Conservation (phyloP, 2,329 filamentous ascomycete species). For the Exophiala bonariae region DNA sequence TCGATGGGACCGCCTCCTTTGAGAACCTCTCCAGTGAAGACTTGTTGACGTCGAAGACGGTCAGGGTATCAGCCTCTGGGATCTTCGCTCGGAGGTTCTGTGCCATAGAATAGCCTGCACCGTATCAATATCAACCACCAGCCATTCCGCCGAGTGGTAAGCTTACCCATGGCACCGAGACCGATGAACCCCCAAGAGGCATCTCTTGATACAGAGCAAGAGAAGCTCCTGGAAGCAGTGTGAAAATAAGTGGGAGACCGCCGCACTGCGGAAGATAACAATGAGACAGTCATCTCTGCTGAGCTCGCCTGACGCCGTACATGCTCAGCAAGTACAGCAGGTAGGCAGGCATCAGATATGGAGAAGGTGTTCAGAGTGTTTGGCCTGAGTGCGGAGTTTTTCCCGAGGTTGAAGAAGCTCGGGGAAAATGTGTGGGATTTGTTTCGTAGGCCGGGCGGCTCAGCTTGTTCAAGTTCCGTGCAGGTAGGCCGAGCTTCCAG, state of each 20-base stretch:
- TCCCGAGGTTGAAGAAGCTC: constrained; percentile 18
- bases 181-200: constrained; percentile 61
- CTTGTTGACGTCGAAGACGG: constrained; percentile 66
- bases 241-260: constrained; percentile 8
- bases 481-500: no score
- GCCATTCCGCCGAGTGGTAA: constrained; percentile 13
- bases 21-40: constrained; percentile 58
- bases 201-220: constrained; percentile 44
- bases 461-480: no score
- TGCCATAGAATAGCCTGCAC: constrained; percentile 69
- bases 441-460: no score
- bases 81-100: constrained; percentile 69
- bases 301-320: constrained; percentile 19
- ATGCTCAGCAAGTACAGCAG: constrained; percentile 14
- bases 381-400: constrained; percentile 16
- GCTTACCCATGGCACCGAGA: constrained; percentile 61
- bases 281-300: constrained; percentile 24
- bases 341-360: constrained; percentile 11
- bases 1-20: constrained; percentile 50
- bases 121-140: constrained; percentile 10
- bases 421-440: constrained; percentile 23
- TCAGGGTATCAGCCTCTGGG: constrained; percentile 60
- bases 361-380: not conserved
- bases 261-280: constrained; percentile 16
- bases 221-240: constrained; percentile 40